Base-by-base conservation (phyloP, 1,139 yeast genomes). In the Pichia sp. region DNA sequence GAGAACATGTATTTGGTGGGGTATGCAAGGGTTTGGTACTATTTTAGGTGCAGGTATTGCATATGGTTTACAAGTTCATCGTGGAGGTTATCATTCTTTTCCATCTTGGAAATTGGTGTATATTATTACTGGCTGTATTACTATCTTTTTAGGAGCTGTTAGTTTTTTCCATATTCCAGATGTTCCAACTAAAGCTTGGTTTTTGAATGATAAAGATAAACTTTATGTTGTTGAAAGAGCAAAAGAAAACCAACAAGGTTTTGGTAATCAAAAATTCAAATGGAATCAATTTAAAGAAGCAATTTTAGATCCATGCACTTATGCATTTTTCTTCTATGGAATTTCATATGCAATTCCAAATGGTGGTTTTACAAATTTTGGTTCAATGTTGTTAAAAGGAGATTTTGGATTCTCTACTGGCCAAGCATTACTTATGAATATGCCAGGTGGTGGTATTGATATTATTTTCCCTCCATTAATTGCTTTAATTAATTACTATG, bases 1-100 rank as follows among this genome's bases (percentile, higher is more conserved):
- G 39, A 69, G 80, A 54, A 64, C 69, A 45, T 67, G 67, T 34
- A 56, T 69, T 50, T 77, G 77, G 79, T 71, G 72, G 51, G 69
- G 72, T 29, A 69, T 67, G 52, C 67, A 71, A 47, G 81, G 81
- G 16, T 54, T 74, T 24, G 80, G 82, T 49, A 65, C 69, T 12
- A 60, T 73, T 38, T 27, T 57, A n/a, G 77, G 76, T 25, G 67
- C 69, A 41, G 68, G 72, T 6, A 69, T 78, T 51, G 78, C 80
- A 2, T 74, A 74, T 51, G 77, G 77, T 33, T 55, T 70, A 4
- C 66, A 64, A 37, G 56, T 52, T 28, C 60, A 64, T 48, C 34
- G 43, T 30, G 58, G 54, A 10, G 37, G 59, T 4, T 68, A 61
- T 54, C 16, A 16, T 16, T 33, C 68, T 31, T 55, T 75, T 20